These are phyloP conservation scores for Pythium myriotylum DNA, from an alignment of 352 stramenopile species.

Conservation along the genomic window DNA sequence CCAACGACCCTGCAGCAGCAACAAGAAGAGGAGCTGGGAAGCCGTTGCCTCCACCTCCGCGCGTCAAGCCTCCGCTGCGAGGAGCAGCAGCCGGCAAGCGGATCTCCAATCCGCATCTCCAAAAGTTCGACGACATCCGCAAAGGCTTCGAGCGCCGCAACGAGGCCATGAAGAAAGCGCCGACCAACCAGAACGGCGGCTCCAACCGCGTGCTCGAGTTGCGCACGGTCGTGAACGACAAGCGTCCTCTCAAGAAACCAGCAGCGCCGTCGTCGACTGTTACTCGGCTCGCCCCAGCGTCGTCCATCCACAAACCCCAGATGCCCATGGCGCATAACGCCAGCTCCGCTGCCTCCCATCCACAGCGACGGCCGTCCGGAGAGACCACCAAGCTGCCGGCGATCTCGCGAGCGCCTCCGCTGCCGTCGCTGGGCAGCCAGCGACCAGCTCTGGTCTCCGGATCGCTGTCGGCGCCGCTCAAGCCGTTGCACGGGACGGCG, in stretches of 20 bases:
- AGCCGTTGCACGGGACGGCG: constrained; percentile 10
- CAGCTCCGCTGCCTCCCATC: neutral
- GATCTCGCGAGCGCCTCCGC: constrained; percentile 7
- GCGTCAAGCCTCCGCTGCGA: constrained; percentile 42
- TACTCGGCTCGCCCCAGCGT: neutral
- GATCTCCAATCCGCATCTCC: constrained; percentile 56
- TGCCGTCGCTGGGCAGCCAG: constrained; percentile 1
- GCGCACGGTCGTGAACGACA: constrained; percentile 12
- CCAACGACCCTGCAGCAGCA: neutral
- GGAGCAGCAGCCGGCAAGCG: constrained; percentile 59
- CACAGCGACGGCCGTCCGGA: constrained; percentile 5
- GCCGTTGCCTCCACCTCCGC: constrained; percentile 39
- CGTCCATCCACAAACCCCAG: neutral
- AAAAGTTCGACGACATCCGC: constrained; percentile 72
- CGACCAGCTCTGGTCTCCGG: constrained; percentile 5
- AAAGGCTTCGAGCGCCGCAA: constrained; percentile 59
- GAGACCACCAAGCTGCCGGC: constrained; percentile 20
- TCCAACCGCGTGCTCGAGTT: constrained; percentile 30
- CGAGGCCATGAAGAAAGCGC: constrained; percentile 46
- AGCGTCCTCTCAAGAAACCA: constrained; percentile 10
- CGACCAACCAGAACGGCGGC: constrained; percentile 24
- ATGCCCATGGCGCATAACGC: neutral
- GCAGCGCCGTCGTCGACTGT: neutral
- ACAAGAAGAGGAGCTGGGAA: constrained; percentile 17
- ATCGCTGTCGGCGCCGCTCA: neutral